Percentiles rank a stretch among this genome's conserved stretches.
These are phyloP conservation scores for Hypoxylon rubiginosum DNA, from an alignment of 2,329 filamentous ascomycete genomes.

Conservation along the genomic window DNA sequence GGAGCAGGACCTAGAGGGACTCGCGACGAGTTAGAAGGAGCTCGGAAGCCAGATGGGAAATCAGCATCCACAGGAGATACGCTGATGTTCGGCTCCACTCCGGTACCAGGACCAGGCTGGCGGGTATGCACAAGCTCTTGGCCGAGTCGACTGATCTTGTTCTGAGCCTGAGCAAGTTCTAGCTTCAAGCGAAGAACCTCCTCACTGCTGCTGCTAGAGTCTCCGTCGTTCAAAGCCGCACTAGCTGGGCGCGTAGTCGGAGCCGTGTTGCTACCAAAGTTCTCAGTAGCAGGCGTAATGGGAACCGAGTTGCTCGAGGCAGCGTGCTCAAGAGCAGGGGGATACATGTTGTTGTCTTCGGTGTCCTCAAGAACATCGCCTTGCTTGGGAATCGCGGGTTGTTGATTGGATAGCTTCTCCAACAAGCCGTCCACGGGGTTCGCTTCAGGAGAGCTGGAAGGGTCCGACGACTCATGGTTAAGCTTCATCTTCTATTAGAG, in stretches of 20 bases:
- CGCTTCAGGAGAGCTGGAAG: constrained; percentile 53
- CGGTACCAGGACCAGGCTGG: constrained; percentile 70
- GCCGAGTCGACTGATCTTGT: constrained; percentile 77
- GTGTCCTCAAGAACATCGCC: constrained; percentile 64
- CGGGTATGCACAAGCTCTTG: constrained; percentile 77
- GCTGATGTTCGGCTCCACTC: constrained; percentile 62
- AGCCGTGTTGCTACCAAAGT: constrained; percentile 61
- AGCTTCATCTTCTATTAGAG: constrained; percentile 62
- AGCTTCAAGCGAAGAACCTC: constrained; percentile 78
- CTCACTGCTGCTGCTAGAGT: constrained; percentile 59
- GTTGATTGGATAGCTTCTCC: constrained; percentile 80
- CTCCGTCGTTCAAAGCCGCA: constrained; percentile 60
- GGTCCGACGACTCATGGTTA: constrained; percentile 57
- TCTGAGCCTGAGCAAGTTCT: constrained; percentile 78
- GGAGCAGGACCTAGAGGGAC: constrained; percentile 35
- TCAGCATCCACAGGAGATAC: constrained; percentile 50
- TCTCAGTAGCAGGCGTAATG: constrained; percentile 72
- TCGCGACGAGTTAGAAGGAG: constrained; percentile 52
- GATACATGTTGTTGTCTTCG: constrained; percentile 56
- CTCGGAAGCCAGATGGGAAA: constrained; percentile 42
- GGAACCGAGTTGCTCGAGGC: constrained; percentile 71
- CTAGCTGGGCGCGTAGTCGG: constrained; percentile 68
- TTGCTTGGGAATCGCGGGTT: constrained; percentile 70
- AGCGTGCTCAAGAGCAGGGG: constrained; percentile 60
- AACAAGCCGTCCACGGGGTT: constrained; percentile 79